phyloP scores from a whole-genome alignment of 2,329 filamentous ascomycete species.

The Pestalotiopsis sp. region DNA sequence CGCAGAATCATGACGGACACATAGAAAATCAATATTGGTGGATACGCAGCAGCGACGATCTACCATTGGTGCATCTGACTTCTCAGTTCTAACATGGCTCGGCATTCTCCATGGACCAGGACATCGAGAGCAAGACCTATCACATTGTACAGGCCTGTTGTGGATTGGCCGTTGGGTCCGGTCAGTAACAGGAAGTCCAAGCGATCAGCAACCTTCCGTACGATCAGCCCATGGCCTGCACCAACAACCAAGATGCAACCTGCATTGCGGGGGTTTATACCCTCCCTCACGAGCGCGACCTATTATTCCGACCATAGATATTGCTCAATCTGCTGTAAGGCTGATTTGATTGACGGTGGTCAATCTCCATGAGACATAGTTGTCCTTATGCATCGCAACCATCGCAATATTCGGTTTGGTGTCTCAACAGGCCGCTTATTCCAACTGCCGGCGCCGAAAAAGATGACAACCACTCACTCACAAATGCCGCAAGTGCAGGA shows the following conservation, averaged over 20 bases:
- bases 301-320: slow-evolving; percentile 9
- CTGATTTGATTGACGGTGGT: slow-evolving; percentile 7
- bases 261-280: not conserved
- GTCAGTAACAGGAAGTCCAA: not conserved
- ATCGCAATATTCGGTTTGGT: not conserved
- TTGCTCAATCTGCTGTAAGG: slow-evolving; percentile 4
- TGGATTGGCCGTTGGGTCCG: not conserved
- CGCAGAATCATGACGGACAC: not conserved
- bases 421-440: not conserved
- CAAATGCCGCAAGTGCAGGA: not conserved
- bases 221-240: not conserved
- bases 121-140: not conserved
- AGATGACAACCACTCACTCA: not conserved
- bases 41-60: not conserved
- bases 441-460: not conserved
- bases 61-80: not conserved
- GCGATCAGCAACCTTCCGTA: not conserved
- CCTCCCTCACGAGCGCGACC: not conserved
- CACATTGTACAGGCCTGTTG: not conserved
- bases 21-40: not conserved
- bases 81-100: not conserved
- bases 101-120: not conserved
- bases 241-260: not conserved
- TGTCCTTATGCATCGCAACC: slow-evolving; percentile 1
- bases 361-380: slow-evolving; percentile 2